Percentiles rank a stretch among this genome's conserved stretches.
Conservation (phyloP, 1,284 basidiomycete genomes). For the Amylostereum areolatum region DNA sequence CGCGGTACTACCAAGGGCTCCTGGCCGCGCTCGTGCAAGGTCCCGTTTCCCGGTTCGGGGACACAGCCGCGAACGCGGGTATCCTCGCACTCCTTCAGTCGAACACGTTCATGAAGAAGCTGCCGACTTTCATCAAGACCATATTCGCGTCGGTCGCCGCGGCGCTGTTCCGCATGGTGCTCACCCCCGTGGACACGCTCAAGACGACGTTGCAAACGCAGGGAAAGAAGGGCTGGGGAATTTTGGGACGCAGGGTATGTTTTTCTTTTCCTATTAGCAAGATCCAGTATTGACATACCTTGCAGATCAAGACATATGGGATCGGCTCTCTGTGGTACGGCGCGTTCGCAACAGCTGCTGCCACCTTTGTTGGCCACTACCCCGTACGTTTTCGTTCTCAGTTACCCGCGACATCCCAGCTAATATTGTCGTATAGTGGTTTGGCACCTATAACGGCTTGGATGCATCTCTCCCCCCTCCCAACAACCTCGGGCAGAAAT, state of each 20-base stretch:
- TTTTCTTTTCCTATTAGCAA: too few relatives aligned
- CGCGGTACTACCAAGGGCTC: slow-evolving; percentile 80
- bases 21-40: slow-evolving; percentile 78
- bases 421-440: slow-evolving; percentile 44
- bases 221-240: slow-evolving; percentile 59
- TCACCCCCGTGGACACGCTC: slow-evolving; percentile 85
- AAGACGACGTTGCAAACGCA: slow-evolving; percentile 92
- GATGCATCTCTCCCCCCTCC: slow-evolving; percentile 54
- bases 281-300: neutral
- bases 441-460: slow-evolving; percentile 81
- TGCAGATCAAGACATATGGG: slow-evolving; percentile 67
- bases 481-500: slow-evolving; percentile 47
- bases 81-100: slow-evolving; percentile 71
- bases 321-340: slow-evolving; percentile 81
- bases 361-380: slow-evolving; percentile 89
- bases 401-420: neutral
- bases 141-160: slow-evolving; percentile 67
- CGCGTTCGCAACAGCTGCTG: slow-evolving; percentile 81
- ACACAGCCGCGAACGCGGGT: slow-evolving; percentile 82
- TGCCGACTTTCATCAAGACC: slow-evolving; percentile 62
- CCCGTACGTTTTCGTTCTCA: slow-evolving; percentile 37
- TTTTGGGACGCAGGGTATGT: slow-evolving; percentile 61
- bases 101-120: slow-evolving; percentile 58
- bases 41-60: slow-evolving; percentile 75
- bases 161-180: slow-evolving; percentile 74